These are phyloP conservation scores for Fusarium sacchari DNA, from an alignment of 2,329 filamentous ascomycete genomes.

Conservation along the genomic window DNA sequence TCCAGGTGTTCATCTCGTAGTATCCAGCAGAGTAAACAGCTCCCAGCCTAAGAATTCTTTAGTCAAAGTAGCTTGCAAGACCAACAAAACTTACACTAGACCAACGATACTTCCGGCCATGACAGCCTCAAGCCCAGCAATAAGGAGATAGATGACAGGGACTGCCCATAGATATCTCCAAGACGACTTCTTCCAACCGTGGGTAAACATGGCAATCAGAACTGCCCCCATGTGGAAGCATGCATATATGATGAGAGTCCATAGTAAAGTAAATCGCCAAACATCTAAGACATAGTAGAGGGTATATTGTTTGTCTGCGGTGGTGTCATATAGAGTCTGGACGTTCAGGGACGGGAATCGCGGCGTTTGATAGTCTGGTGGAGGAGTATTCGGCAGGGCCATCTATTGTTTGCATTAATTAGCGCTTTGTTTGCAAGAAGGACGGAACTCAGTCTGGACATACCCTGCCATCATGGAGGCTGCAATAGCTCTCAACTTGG, in stretches of 20 bases:
- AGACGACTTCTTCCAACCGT: constrained; percentile 66
- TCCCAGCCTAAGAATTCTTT: constrained; percentile 66
- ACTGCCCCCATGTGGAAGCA: constrained; percentile 79
- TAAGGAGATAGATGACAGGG: constrained; percentile 74
- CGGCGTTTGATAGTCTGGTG: constrained; percentile 70
- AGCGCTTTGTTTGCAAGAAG: background rate
- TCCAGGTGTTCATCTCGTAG: constrained; percentile 94
- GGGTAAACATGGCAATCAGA: constrained; percentile 76
- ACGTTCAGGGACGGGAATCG: constrained; percentile 85
- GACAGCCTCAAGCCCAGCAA: constrained; percentile 80
- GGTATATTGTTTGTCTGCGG: constrained; percentile 58
- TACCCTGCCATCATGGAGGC: constrained; percentile 41
- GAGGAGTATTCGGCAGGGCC: constrained; percentile 48
- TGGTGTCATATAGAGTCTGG: constrained; percentile 62
- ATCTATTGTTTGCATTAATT: constrained; percentile 33
- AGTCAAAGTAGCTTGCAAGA: constrained; percentile 1
- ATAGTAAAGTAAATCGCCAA: constrained; percentile 87
- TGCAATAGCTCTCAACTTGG: constrained; percentile 2
- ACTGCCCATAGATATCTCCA: constrained; percentile 76
- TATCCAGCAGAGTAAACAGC: constrained; percentile 84
- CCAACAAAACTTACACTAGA: constrained; percentile 69
- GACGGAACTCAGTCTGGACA: background rate
- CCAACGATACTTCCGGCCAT: constrained; percentile 85
- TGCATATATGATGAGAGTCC: constrained; percentile 84
- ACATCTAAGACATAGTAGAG: constrained; percentile 82